Evolutionary conservation across 345 rosid species (phyloP).

Genomic region (Dipteronia sinensis): DNA sequence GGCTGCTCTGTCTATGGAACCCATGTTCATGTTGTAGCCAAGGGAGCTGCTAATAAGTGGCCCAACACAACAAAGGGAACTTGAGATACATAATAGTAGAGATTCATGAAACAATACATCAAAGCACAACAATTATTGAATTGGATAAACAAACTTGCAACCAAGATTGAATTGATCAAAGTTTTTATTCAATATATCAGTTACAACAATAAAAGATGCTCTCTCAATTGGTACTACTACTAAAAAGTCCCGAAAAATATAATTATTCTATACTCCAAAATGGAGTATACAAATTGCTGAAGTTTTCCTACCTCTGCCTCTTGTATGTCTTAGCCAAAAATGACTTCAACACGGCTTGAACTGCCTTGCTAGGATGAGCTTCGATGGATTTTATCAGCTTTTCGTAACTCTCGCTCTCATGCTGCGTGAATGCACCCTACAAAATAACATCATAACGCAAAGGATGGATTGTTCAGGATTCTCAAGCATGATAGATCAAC

Average conservation of each 20-base stretch:
- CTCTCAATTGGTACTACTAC: neutral
- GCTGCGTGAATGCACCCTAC: slow-evolving; percentile 34
- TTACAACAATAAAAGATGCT: neutral
- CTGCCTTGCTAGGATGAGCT: slow-evolving; percentile 43
- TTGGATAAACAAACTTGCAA: neutral
- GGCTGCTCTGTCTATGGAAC: too few species aligned
- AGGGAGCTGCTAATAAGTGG: too few species aligned
- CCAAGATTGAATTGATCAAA: neutral
- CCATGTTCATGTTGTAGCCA: too few species aligned
- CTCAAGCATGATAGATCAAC: neutral
- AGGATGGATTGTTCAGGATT: neutral
- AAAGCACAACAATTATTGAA: too few species aligned
- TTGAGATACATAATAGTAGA: too few species aligned
- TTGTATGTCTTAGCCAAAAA: slow-evolving; percentile 47
- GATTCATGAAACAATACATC: too few species aligned
- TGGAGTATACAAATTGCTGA: slow-evolving; percentile 1
- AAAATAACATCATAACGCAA: neutral
- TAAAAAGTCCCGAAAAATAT: neutral
- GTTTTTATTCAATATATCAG: neutral
- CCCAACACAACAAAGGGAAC: too few species aligned
- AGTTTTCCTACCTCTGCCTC: slow-evolving; percentile 36
- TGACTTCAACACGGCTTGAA: slow-evolving; percentile 45
- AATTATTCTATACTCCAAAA: slow-evolving; percentile 3
- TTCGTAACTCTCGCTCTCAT: slow-evolving; percentile 40
- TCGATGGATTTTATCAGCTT: slow-evolving; percentile 39